phyloP scores from a whole-genome alignment of 2,329 filamentous ascomycete genomes.

The Arthrobotrys pseudoclavata region DNA sequence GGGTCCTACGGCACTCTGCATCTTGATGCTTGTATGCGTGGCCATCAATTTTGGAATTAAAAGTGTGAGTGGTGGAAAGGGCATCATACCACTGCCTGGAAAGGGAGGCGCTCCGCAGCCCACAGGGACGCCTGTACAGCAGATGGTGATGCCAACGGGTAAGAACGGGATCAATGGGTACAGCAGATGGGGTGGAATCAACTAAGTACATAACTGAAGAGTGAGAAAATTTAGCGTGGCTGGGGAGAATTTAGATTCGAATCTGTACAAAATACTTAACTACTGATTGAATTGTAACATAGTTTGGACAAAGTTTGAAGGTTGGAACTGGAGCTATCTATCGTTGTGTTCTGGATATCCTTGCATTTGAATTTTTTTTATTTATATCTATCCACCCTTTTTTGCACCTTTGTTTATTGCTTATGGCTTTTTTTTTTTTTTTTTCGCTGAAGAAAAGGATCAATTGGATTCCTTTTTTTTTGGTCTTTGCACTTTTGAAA shows the following conservation, averaged over 20 bases:
- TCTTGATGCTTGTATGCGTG: slow-evolving; percentile 80
- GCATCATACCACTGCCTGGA: slow-evolving; percentile 37
- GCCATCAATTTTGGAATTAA: slow-evolving; percentile 80
- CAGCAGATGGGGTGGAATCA: slow-evolving; percentile 51
- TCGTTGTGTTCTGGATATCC: slow-evolving; percentile 9
- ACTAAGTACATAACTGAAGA: slow-evolving; percentile 13
- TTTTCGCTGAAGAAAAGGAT: neutral
- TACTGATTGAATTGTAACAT: slow-evolving; percentile 20
- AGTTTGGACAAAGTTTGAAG: slow-evolving; percentile 16
- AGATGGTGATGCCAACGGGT: slow-evolving; percentile 3
- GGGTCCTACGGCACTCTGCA: slow-evolving; percentile 83
- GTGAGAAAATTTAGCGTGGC: neutral
- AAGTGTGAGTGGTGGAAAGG: slow-evolving; percentile 53
- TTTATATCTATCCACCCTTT: neutral
- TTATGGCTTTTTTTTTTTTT: neutral
- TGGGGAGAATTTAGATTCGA: neutral
- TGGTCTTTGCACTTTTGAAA: neutral
- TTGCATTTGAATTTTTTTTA: slow-evolving; percentile 18
- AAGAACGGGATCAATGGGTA: slow-evolving; percentile 43
- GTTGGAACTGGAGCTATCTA: slow-evolving; percentile 12
- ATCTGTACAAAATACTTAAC: slow-evolving; percentile 19
- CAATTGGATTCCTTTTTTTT: neutral
- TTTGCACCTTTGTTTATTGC: neutral
- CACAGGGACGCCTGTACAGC: neutral
- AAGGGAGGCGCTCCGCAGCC: slow-evolving; percentile 25